Conservation (phyloP, 169 alveolate genomes). For the Plasmodium gonderi region DNA sequence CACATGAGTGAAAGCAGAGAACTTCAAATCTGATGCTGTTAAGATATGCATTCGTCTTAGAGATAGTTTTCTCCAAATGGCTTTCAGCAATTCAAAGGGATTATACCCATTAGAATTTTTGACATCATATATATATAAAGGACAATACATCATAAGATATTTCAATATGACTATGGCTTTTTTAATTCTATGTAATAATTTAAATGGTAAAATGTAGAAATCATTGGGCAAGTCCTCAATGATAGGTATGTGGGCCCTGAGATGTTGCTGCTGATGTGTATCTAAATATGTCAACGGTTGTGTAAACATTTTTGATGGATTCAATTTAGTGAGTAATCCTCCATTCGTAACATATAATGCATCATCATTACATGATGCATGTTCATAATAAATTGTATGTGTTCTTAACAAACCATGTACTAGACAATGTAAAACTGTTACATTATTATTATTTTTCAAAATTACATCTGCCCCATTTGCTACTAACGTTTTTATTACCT, state of each 20-base stretch:
- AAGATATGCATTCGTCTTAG: conserved; percentile 21
- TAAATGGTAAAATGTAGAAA: conserved; percentile 36
- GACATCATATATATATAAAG: conserved; percentile 30
- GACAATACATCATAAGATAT: conserved; percentile 9
- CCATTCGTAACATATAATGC: background rate
- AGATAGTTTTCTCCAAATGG: conserved; percentile 31
- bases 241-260: conserved; percentile 14
- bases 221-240: conserved; percentile 30
- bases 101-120: conserved; percentile 34
- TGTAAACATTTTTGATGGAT: conserved; percentile 10
- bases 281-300: conserved; percentile 2
- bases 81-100: conserved; percentile 37
- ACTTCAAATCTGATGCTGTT: conserved; percentile 10
- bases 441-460: conserved; percentile 27
- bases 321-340: background rate
- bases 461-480: conserved; percentile 79
- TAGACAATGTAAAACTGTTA: conserved; percentile 43
- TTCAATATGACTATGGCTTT: conserved; percentile 44
- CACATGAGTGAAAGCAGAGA: conserved; percentile 20
- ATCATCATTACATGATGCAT: background rate
- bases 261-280: background rate
- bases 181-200: conserved; percentile 56
- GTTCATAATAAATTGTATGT: conserved; percentile 27
- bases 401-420: conserved; percentile 39
- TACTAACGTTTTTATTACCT: conserved; percentile 79